phyloP scores from a whole-genome alignment of 352 stramenopile genomes.

The Globisporangium acanthophoron region DNA sequence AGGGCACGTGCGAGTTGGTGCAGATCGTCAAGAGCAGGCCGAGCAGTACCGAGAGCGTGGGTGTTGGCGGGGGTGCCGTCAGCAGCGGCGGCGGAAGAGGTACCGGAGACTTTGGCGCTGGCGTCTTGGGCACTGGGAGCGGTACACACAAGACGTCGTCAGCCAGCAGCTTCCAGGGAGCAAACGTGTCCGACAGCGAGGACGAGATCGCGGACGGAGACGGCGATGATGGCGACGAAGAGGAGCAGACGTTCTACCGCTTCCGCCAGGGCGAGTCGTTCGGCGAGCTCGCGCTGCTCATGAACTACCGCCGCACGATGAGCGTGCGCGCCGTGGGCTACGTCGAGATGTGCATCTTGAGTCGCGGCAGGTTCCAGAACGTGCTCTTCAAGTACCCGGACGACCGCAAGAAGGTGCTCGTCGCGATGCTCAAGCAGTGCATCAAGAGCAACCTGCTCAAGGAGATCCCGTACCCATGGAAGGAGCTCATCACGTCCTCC shows the following conservation, averaged over 20 bases:
- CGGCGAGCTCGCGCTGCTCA: constrained; percentile 42
- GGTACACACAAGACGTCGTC: constrained; percentile 5
- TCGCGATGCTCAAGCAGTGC: constrained; percentile 16
- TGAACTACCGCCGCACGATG: constrained; percentile 35
- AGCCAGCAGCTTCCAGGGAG: constrained; percentile 3
- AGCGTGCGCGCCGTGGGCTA: constrained; percentile 28
- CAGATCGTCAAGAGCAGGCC: constrained; percentile 3
- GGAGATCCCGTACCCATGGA: constrained; percentile 18
- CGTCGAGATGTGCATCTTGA: constrained; percentile 38
- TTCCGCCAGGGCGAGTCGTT: constrained; percentile 25
- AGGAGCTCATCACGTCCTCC: constrained; percentile 1
- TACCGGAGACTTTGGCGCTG: constrained; percentile 5
- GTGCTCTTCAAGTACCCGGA: constrained; percentile 23
- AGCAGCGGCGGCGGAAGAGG: constrained; percentile 3
- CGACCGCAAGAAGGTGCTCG: constrained; percentile 22
- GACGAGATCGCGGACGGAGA: neutral
- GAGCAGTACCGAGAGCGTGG: constrained; percentile 6
- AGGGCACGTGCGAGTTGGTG: constrained; percentile 36
- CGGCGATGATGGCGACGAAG: neutral
- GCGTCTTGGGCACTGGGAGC: constrained; percentile 3
- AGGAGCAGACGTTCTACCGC: constrained; percentile 2
- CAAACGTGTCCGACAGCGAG: constrained; percentile 6
- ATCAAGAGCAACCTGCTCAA: constrained; percentile 20
- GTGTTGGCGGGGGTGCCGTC: neutral
- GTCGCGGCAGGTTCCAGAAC: constrained; percentile 19